A percentile compares a stretch with the other conserved stretches of the same genome.
phyloP scores from a whole-genome alignment of 2,329 filamentous ascomycete species.

The Phaeosphaeriaceae sp. region DNA sequence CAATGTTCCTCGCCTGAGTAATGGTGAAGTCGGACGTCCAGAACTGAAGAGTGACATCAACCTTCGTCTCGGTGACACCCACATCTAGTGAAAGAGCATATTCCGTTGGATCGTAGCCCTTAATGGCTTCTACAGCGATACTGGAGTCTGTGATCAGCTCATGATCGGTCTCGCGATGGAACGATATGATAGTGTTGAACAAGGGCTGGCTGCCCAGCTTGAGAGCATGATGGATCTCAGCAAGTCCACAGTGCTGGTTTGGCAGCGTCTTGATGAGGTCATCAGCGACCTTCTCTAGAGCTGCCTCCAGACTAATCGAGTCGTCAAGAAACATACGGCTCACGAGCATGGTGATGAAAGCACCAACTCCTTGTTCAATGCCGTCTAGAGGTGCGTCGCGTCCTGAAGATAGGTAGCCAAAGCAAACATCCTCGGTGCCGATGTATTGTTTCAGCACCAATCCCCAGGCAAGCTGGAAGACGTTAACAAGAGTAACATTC shows the following conservation, averaged over 20 bases:
- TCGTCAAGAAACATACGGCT: conserved; percentile 48
- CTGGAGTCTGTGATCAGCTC: conserved; percentile 14
- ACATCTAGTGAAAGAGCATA: conserved; percentile 52
- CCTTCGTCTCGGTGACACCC: conserved; percentile 46
- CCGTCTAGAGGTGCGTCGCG: conserved; percentile 53
- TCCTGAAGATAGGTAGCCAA: conserved; percentile 51
- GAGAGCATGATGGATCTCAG: conserved; percentile 54
- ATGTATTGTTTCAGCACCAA: conserved; percentile 41
- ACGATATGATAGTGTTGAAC: conserved; percentile 55
- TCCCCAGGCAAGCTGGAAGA: conserved; percentile 43
- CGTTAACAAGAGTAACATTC: conserved; percentile 19
- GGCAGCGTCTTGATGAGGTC: conserved; percentile 18
- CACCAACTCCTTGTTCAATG: conserved; percentile 55
- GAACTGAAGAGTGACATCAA: conserved; percentile 20
- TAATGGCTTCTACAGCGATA: conserved; percentile 17
- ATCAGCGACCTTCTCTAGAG: conserved; percentile 19
- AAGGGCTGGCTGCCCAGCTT: conserved; percentile 34
- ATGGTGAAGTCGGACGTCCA: conserved; percentile 20
- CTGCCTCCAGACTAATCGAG: neutral
- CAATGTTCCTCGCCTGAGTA: conserved; percentile 23
- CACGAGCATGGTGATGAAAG: conserved; percentile 51
- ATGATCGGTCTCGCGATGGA: conserved; percentile 18
- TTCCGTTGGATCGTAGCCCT: conserved; percentile 52
- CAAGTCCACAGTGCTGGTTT: conserved; percentile 30
- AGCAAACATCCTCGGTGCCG: conserved; percentile 44